Evolutionary conservation across 768 basidiomycete genomes (phyloP).

Genomic region (Fibroporia radiculosa): DNA sequence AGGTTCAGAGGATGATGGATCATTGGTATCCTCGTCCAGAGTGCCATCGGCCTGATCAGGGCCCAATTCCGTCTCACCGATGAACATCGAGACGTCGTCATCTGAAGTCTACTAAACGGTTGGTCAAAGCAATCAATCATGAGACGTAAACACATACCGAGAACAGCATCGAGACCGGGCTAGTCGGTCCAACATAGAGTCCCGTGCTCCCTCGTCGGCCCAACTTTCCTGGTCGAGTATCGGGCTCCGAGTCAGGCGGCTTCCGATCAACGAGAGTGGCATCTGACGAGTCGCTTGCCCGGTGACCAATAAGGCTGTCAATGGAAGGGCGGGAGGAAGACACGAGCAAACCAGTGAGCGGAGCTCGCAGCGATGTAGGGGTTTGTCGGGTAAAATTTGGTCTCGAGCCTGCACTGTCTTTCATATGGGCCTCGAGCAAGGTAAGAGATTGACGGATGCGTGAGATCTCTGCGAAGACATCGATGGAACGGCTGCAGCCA

Average conservation of each 20-base stretch:
- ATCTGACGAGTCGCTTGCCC: constrained; percentile 22
- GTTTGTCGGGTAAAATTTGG: constrained; percentile 9
- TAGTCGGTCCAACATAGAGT: constrained; percentile 74
- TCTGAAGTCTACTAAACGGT: not conserved
- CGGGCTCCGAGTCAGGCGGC: constrained; percentile 9
- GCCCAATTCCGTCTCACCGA: too few relatives aligned
- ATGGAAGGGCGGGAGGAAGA: constrained; percentile 9
- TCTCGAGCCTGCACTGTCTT: constrained; percentile 24
- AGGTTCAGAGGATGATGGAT: constrained; percentile 8
- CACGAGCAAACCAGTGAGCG: too few relatives aligned
- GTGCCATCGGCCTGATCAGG: not conserved
- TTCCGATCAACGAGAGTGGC: not conserved
- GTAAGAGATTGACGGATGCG: constrained; percentile 61
- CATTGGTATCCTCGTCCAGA: not conserved
- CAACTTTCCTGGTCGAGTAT: constrained; percentile 53
- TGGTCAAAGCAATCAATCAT: not conserved
- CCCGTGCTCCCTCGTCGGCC: constrained; percentile 60
- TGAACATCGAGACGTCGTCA: constrained; percentile 7
- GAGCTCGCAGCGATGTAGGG: too few relatives aligned
- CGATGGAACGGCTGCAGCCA: constrained; percentile 30
- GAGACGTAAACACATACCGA: constrained; percentile 32
- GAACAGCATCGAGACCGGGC: constrained; percentile 61
- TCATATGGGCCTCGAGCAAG: constrained; percentile 56
- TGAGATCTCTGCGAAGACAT: constrained; percentile 60
- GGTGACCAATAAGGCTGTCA: constrained; percentile 11